Percentiles rank a stretch among this genome's conserved stretches.
phyloP scores from a whole-genome alignment of 345 rosid species.

The Euphorbia tirucalli region DNA sequence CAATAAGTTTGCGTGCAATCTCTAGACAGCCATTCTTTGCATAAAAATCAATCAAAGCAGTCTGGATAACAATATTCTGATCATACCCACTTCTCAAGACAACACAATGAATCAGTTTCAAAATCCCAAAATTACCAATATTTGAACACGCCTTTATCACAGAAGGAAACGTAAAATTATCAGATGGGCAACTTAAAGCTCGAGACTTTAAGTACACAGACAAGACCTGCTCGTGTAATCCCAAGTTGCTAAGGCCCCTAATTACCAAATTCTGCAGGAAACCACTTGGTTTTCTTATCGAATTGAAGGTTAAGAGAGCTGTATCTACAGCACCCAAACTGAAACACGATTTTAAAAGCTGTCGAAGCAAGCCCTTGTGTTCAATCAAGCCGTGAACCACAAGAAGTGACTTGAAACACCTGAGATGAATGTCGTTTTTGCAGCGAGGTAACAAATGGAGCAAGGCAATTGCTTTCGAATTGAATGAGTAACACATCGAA shows the following conservation, averaged over 20 bases:
- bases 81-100: slow-evolving; percentile 44
- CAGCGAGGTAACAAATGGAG: slow-evolving; percentile 21
- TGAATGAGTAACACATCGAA: not conserved
- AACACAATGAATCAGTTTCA: slow-evolving; percentile 39
- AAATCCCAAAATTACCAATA: slow-evolving; percentile 30
- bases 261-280: slow-evolving; percentile 39
- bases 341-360: slow-evolving; percentile 39
- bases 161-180: slow-evolving; percentile 43
- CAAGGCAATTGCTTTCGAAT: slow-evolving; percentile 6
- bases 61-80: slow-evolving; percentile 34
- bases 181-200: slow-evolving; percentile 28
- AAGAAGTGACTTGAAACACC: slow-evolving; percentile 34
- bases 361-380: slow-evolving; percentile 16
- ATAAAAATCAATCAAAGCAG: slow-evolving; percentile 22
- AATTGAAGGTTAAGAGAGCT: slow-evolving; percentile 39
- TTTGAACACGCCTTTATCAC: slow-evolving; percentile 48
- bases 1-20: slow-evolving; percentile 17
- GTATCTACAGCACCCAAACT: slow-evolving; percentile 26
- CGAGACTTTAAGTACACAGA: slow-evolving; percentile 33
- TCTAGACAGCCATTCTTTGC: slow-evolving; percentile 15
- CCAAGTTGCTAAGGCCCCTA: slow-evolving; percentile 34
- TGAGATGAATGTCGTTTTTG: slow-evolving; percentile 28
- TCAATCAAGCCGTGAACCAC: slow-evolving; percentile 26
- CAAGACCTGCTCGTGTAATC: slow-evolving; percentile 36
- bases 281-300: slow-evolving; percentile 15